A percentile compares a stretch with the other conserved stretches of the same genome.
These are phyloP conservation scores for Yueomyces sp. DNA, from an alignment of 1,139 yeast species.

Conservation along the genomic window DNA sequence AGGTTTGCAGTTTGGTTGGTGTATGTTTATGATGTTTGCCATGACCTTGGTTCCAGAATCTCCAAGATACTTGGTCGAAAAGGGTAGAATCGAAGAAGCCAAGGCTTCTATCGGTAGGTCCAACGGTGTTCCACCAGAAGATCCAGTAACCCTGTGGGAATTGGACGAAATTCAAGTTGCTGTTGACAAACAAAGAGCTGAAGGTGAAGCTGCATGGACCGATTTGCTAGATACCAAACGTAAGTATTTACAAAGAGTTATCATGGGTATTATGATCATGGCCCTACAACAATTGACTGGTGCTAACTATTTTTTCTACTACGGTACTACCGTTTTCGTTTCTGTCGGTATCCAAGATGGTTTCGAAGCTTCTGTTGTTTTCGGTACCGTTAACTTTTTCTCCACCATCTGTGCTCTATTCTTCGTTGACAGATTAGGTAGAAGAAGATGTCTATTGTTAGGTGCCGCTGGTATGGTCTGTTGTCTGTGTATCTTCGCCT, in stretches of 20 bases:
- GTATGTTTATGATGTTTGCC: constrained; percentile 32
- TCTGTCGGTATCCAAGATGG: constrained; percentile 65
- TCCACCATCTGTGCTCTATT: constrained; percentile 58
- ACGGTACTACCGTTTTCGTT: constrained; percentile 62
- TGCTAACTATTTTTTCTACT: constrained; percentile 66
- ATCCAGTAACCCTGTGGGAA: not conserved
- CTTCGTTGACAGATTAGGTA: constrained; percentile 54
- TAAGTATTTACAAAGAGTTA: not conserved
- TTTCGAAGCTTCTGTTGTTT: constrained; percentile 58
- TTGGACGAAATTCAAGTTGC: not conserved
- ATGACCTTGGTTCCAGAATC: constrained; percentile 63
- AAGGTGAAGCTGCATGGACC: not conserved
- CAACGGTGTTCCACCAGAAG: constrained; percentile 28
- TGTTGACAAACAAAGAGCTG: not conserved
- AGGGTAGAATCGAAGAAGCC: constrained; percentile 26
- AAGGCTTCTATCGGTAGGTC: not conserved
- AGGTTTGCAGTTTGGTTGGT: constrained; percentile 36
- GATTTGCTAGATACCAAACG: not conserved
- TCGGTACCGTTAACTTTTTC: constrained; percentile 66
- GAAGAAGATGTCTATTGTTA: constrained; percentile 47
- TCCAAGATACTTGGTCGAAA: constrained; percentile 53
- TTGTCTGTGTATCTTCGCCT: constrained; percentile 51
- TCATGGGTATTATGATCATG: constrained; percentile 50
- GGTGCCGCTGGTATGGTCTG: constrained; percentile 55
- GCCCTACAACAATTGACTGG: constrained; percentile 38